Percentiles rank a stretch among this genome's conserved stretches.
phyloP scores from a whole-genome alignment of 352 stramenopile genomes.

The Elongisporangium prolatum region DNA sequence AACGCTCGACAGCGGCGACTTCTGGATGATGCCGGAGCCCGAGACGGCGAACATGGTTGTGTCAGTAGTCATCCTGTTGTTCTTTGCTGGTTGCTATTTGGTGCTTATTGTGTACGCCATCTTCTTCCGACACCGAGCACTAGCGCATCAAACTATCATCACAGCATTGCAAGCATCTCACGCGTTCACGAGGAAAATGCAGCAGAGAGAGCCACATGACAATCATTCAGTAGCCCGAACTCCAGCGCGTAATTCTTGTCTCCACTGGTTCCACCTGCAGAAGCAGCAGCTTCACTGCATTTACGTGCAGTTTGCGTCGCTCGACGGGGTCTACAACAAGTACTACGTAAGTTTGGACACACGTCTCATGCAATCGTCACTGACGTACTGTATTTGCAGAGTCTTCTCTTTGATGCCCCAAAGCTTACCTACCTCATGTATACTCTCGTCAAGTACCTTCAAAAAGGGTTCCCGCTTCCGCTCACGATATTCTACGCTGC shows the following conservation, averaged over 20 bases:
- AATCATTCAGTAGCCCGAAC: not conserved
- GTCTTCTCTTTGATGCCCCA: slow-evolving; percentile 22
- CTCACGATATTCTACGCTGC: slow-evolving; percentile 34
- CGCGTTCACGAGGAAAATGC: not conserved
- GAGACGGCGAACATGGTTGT: not conserved
- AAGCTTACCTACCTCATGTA: slow-evolving; percentile 48
- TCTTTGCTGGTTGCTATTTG: slow-evolving; percentile 5
- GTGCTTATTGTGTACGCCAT: not conserved
- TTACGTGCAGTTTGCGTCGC: not conserved
- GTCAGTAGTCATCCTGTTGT: not conserved
- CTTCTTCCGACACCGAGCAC: not conserved
- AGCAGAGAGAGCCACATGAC: not conserved
- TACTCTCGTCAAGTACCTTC: slow-evolving; percentile 35
- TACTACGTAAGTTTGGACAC: not conserved
- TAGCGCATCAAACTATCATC: not conserved
- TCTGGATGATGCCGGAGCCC: slow-evolving; percentile 3
- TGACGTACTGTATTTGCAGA: too few relatives aligned
- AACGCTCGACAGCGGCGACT: slow-evolving; percentile 2
- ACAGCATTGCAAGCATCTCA: too few relatives aligned
- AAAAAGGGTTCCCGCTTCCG: slow-evolving; percentile 33
- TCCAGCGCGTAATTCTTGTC: too few relatives aligned
- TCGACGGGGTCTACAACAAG: not conserved
- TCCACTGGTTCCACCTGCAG: not conserved
- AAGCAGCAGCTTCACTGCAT: not conserved
- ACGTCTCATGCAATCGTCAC: not conserved